Conservation (phyloP, 1,284 basidiomycete species). For the Puccinia novopanici region DNA sequence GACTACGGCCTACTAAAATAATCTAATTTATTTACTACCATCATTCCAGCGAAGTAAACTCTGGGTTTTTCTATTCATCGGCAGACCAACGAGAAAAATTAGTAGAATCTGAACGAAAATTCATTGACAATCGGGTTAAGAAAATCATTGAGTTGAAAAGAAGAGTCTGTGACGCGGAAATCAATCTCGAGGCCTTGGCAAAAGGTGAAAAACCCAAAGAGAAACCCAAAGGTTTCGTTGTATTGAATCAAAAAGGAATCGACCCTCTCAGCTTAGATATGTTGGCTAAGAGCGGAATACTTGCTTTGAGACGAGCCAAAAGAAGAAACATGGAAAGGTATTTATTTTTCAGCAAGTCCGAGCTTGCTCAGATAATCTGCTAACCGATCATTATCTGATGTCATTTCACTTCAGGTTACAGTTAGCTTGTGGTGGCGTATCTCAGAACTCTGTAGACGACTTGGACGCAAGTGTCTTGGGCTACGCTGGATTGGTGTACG, state of each 20-base stretch:
- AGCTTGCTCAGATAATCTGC: background rate
- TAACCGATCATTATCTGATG: background rate
- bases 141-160: conserved; percentile 98
- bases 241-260: conserved; percentile 99
- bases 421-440: conserved; percentile 88
- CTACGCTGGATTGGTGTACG: conserved; percentile 97
- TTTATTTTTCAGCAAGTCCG: conserved; percentile 53
- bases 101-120: conserved; percentile 92
- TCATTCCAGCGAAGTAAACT: conserved; percentile 85
- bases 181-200: conserved; percentile 70
- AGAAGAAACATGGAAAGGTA: conserved; percentile 95
- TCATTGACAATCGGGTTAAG: conserved; percentile 89
- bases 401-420: conserved; percentile 66
- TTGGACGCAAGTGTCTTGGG: conserved; percentile 86
- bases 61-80: conserved; percentile 98
- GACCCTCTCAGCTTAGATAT: conserved; percentile 96
- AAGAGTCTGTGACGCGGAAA: conserved; percentile 86
- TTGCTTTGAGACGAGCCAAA: conserved; percentile 92
- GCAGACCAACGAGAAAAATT: conserved; percentile 98
- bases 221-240: conserved; percentile 79
- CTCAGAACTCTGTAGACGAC: conserved; percentile 98
- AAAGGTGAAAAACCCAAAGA: conserved; percentile 58
- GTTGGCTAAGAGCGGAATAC: conserved; percentile 92
- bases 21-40: background rate
- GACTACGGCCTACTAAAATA: background rate